phyloP scores from a whole-genome alignment of 805 yeast species.

The Yamadazyma insecticola region DNA sequence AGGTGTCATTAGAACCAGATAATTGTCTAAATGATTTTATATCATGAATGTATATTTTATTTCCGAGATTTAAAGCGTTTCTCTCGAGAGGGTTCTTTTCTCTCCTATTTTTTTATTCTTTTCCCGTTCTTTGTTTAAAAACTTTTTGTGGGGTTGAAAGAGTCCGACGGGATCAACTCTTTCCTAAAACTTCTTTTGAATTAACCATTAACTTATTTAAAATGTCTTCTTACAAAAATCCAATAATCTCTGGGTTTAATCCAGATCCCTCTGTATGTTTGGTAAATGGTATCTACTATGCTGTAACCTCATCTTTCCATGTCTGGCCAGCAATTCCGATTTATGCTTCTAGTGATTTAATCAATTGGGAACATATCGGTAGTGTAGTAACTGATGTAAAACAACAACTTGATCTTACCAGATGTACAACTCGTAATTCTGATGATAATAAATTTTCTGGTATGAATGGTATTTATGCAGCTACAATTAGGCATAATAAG shows the following conservation, averaged over 20 bases:
- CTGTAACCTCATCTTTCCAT: slow-evolving; percentile 3
- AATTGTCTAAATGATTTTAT: slow-evolving; percentile 4
- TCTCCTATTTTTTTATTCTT: too few relatives aligned
- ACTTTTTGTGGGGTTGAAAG: too few relatives aligned
- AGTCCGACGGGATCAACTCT: too few relatives aligned
- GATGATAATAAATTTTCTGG: slow-evolving; percentile 1
- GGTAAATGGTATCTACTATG: slow-evolving; percentile 6
- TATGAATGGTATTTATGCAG: slow-evolving; percentile 4
- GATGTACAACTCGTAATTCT: slow-evolving; percentile 2
- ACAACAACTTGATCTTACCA: slow-evolving; percentile 3
- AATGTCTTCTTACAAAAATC: slow-evolving; percentile 3
- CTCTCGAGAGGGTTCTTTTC: too few relatives aligned
- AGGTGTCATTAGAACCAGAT: slow-evolving; percentile 91
- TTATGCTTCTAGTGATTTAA: slow-evolving; percentile 6
- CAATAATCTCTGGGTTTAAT: slow-evolving; percentile 4
- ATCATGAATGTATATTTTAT: too few relatives aligned
- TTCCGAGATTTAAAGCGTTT: too few relatives aligned
- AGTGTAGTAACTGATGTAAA: slow-evolving; percentile 2
- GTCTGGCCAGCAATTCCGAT: slow-evolving; percentile 6
- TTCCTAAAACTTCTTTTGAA: too few relatives aligned
- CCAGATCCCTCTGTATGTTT: slow-evolving; percentile 4
- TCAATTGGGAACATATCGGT: slow-evolving; percentile 6
- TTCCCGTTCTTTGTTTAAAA: too few relatives aligned
- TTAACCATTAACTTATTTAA: too few relatives aligned
- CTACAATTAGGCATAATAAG: slow-evolving; percentile 5